Conservation (phyloP, 2,329 filamentous ascomycete genomes). For the Sclerotinia borealis region DNA sequence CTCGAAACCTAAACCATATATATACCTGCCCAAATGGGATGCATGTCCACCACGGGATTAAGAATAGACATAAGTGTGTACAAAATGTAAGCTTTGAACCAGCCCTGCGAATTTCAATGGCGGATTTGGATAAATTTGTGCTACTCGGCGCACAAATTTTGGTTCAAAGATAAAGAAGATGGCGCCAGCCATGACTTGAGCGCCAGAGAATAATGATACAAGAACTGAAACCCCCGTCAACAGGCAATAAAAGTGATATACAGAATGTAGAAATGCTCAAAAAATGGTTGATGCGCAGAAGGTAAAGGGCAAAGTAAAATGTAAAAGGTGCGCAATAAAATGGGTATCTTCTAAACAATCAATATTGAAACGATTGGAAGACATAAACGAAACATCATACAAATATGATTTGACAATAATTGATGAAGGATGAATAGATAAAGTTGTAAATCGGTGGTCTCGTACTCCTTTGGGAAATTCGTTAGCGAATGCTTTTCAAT, state of each 20-base stretch:
- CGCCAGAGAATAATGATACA: constrained; percentile 4
- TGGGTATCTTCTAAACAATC: constrained; percentile 13
- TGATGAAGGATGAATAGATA: constrained; percentile 3
- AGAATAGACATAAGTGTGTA: constrained; percentile 8
- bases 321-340: constrained; percentile 4
- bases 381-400: not conserved
- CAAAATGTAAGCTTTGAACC: not conserved
- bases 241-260: constrained; percentile 5
- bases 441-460: not conserved
- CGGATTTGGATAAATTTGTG: not conserved
- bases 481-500: not conserved
- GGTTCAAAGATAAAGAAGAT: not conserved
- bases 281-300: not conserved
- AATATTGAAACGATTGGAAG: constrained; percentile 8
- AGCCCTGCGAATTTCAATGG: not conserved
- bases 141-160: not conserved
- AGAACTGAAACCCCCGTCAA: constrained; percentile 6
- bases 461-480: not conserved
- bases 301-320: not conserved
- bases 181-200: not conserved
- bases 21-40: constrained; percentile 6
- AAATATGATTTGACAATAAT: not conserved
- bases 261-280: constrained; percentile 4
- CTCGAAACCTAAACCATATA: constrained; percentile 3
- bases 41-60: constrained; percentile 1